These are phyloP conservation scores for Elaphomyces granulatus DNA, from an alignment of 495 filamentous ascomycete species.

Conservation along the genomic window DNA sequence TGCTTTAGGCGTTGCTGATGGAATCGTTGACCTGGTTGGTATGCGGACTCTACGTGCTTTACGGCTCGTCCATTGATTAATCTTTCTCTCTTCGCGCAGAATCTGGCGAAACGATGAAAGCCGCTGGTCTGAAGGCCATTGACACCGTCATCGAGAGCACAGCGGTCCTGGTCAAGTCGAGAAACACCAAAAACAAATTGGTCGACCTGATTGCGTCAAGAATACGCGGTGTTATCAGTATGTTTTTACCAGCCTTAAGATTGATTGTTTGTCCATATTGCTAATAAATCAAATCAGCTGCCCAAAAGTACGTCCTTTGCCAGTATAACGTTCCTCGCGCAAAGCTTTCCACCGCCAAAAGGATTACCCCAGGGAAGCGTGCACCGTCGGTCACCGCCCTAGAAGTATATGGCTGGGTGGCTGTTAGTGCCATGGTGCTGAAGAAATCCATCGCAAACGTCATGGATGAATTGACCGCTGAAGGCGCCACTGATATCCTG, in stretches of 20 bases:
- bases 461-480: conserved; percentile 74
- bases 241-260: conserved; percentile 10
- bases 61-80: not conserved
- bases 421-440: conserved; percentile 86
- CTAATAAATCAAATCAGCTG: conserved; percentile 33
- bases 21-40: conserved; percentile 97
- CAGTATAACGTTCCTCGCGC: conserved; percentile 80
- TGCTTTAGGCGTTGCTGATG: conserved; percentile 88
- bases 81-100: conserved; percentile 34
- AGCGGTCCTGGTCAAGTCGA: conserved; percentile 85
- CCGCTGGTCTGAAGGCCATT: conserved; percentile 90
- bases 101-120: conserved; percentile 97
- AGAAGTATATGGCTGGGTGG: conserved; percentile 84
- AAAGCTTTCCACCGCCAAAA: conserved; percentile 48
- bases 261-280: conserved; percentile 1
- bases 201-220: conserved; percentile 69
- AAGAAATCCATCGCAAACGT: conserved; percentile 74
- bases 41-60: conserved; percentile 11
- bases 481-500: conserved; percentile 79
- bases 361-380: conserved; percentile 86
- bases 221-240: conserved; percentile 84
- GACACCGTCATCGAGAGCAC: conserved; percentile 80
- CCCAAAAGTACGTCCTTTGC: conserved; percentile 85
- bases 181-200: conserved; percentile 63
- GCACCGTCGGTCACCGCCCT: conserved; percentile 80